These are phyloP conservation scores for Emmonsiellopsis sp. DNA, from an alignment of 2,329 filamentous ascomycete genomes.

Conservation along the genomic window DNA sequence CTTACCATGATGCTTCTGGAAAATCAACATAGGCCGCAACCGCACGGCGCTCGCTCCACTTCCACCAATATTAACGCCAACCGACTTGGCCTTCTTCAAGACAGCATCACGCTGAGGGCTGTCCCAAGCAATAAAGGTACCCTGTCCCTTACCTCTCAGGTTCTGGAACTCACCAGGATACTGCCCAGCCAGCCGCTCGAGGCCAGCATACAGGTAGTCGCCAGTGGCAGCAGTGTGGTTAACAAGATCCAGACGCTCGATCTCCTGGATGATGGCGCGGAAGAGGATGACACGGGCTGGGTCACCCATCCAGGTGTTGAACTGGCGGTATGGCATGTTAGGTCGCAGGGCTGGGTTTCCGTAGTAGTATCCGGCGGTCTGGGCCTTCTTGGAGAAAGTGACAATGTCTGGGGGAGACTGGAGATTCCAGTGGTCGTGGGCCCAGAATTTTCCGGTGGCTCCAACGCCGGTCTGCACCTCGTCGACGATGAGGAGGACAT, in stretches of 20 bases:
- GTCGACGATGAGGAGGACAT: conserved; percentile 80
- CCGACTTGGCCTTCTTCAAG: conserved; percentile 64
- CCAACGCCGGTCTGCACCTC: conserved; percentile 92
- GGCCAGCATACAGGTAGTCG: conserved; percentile 64
- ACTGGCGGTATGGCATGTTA: conserved; percentile 91
- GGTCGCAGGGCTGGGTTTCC: conserved; percentile 69
- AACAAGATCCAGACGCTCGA: conserved; percentile 68
- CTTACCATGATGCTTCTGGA: conserved; percentile 75
- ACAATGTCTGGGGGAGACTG: conserved; percentile 78
- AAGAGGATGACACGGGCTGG: conserved; percentile 77
- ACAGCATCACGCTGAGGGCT: conserved; percentile 71
- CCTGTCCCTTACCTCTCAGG: conserved; percentile 76
- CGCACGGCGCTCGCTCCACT: conserved; percentile 67
- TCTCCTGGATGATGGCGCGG: conserved; percentile 75
- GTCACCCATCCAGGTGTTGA: conserved; percentile 98
- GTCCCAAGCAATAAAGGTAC: conserved; percentile 91
- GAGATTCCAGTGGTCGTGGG: conserved; percentile 89
- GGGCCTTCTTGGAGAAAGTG: conserved; percentile 91
- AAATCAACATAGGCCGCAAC: conserved; percentile 81
- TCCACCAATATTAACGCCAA: conserved; percentile 82
- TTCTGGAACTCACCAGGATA: conserved; percentile 74
- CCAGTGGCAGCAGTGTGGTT: conserved; percentile 68
- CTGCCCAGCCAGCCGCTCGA: conserved; percentile 58
- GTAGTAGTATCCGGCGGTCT: conserved; percentile 89
- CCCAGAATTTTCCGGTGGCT: conserved; percentile 91